phyloP scores from a whole-genome alignment of 257 asterid genomes.

The Solanum ossicruentum region DNA sequence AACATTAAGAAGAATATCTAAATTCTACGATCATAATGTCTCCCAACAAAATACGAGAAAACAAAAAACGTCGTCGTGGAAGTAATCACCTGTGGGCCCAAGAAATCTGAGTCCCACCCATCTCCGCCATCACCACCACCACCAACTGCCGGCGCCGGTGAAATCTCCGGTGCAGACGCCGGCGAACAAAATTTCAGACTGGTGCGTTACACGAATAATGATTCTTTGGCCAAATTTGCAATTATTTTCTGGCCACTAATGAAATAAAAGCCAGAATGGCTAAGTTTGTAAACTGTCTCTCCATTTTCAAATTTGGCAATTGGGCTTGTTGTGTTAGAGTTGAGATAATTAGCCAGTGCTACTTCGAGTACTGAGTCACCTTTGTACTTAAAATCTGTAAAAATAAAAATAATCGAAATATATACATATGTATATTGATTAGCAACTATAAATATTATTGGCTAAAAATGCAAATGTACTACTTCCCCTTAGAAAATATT shows the following conservation, averaged over 20 bases:
- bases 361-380: conserved; percentile 59
- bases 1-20: background rate
- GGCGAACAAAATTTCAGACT: conserved; percentile 16
- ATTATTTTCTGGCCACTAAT: conserved; percentile 55
- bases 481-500: background rate
- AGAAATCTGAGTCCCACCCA: conserved; percentile 2
- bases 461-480: background rate
- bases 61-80: conserved; percentile 13
- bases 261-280: conserved; percentile 54
- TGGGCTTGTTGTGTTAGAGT: conserved; percentile 44
- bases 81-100: conserved; percentile 11
- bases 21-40: conserved; percentile 7
- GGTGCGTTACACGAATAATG: conserved; percentile 58
- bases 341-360: conserved; percentile 26
- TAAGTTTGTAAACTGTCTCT: conserved; percentile 29
- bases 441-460: background rate
- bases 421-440: background rate
- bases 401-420: background rate
- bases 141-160: background rate
- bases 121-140: conserved; percentile 3
- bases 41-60: conserved; percentile 12
- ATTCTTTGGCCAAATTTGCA: conserved; percentile 54
- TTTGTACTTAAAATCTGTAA: conserved; percentile 49
- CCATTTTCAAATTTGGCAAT: conserved; percentile 40
- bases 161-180: conserved; percentile 21